These are phyloP conservation scores for Solanum stenotomum DNA, from an alignment of 257 asterid species.

Conservation along the genomic window DNA sequence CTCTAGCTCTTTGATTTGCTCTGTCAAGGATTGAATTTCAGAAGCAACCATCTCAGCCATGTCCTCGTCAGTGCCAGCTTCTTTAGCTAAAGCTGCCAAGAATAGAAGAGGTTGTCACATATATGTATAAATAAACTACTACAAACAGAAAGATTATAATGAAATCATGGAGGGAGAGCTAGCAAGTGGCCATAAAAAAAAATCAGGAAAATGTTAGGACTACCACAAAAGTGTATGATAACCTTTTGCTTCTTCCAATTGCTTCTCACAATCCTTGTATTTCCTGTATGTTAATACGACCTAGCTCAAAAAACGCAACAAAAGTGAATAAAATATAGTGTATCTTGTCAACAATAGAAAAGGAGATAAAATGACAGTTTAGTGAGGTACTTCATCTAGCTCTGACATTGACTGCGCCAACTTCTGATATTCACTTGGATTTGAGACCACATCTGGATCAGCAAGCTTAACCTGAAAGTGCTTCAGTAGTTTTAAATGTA, in stretches of 20 bases:
- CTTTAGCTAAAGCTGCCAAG: conserved; percentile 67
- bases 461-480: conserved; percentile 62
- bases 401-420: conserved; percentile 88
- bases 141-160: neutral
- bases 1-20: conserved; percentile 56
- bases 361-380: conserved; percentile 2
- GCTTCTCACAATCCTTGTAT: conserved; percentile 78
- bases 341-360: neutral
- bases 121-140: neutral
- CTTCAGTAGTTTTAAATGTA: neutral
- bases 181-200: neutral
- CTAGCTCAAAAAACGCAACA: conserved; percentile 31
- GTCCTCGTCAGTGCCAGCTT: conserved; percentile 68
- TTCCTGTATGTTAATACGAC: conserved; percentile 63
- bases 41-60: conserved; percentile 91
- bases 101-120: conserved; percentile 2
- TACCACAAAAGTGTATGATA: conserved; percentile 2
- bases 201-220: neutral
- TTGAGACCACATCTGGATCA: conserved; percentile 89
- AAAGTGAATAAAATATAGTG: neutral
- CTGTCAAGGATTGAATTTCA: conserved; percentile 58
- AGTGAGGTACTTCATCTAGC: conserved; percentile 74
- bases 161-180: neutral
- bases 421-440: conserved; percentile 88
- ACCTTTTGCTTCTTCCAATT: conserved; percentile 91